Percentiles rank a stretch among this genome's conserved stretches.
Conservation (phyloP, 148 eudicot species). For the Persicaria maculosa region DNA sequence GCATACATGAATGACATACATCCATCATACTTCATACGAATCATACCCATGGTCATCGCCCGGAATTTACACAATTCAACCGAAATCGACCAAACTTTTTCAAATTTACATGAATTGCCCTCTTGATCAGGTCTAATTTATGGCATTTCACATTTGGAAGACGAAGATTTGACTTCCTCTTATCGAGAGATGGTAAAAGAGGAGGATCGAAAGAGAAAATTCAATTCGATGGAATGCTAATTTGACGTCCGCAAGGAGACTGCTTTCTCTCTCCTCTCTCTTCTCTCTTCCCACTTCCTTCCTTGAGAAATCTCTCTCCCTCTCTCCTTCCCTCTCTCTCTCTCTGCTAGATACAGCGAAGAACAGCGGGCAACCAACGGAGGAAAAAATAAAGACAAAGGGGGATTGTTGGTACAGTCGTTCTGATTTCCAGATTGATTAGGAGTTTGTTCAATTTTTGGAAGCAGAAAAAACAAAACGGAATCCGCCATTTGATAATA, state of each 20-base stretch:
- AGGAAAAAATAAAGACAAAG: neutral
- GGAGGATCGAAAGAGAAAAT: constrained; percentile 19
- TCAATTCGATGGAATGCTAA: constrained; percentile 56
- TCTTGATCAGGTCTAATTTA: too few relatives aligned
- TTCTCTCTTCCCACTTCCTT: constrained; percentile 17
- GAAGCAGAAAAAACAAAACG: neutral
- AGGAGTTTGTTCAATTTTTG: neutral
- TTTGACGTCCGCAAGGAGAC: constrained; percentile 86
- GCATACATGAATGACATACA: neutral
- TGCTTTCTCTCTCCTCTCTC: constrained; percentile 14
- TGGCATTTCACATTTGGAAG: neutral
- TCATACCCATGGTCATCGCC: too few relatives aligned
- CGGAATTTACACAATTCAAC: too few relatives aligned
- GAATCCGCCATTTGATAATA: neutral
- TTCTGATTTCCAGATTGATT: neutral
- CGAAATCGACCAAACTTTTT: too few relatives aligned
- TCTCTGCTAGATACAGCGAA: constrained; percentile 25
- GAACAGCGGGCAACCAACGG: constrained; percentile 33
- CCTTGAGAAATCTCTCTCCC: constrained; percentile 19
- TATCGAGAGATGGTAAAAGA: neutral
- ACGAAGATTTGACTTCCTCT: constrained; percentile 16
- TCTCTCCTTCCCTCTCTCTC: constrained; percentile 34
- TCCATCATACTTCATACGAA: neutral
- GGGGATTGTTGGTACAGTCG: neutral
- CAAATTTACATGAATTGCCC: too few relatives aligned